These are phyloP conservation scores for Acrodontium crateriforme DNA, from an alignment of 2,329 filamentous ascomycete genomes.

Conservation along the genomic window DNA sequence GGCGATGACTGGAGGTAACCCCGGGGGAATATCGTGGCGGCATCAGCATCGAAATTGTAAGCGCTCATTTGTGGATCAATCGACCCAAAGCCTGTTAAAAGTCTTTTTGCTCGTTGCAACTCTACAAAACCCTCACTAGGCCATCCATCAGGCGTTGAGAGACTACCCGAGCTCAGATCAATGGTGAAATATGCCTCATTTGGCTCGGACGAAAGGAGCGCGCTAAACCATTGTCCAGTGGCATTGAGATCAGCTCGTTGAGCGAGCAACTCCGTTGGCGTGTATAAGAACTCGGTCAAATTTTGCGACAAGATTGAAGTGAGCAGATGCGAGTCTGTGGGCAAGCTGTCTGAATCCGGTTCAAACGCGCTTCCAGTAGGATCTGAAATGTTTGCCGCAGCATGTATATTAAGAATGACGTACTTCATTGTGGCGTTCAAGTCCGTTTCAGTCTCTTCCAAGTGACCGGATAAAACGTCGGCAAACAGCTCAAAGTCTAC, in stretches of 20 bases:
- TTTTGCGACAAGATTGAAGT: slow-evolving; percentile 35
- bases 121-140: slow-evolving; percentile 47
- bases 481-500: slow-evolving; percentile 39
- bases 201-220: slow-evolving; percentile 30
- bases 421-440: slow-evolving; percentile 40
- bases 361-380: slow-evolving; percentile 30
- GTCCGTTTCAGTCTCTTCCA: slow-evolving; percentile 39
- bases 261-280: slow-evolving; percentile 32
- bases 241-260: slow-evolving; percentile 44
- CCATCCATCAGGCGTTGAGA: slow-evolving; percentile 46
- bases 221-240: slow-evolving; percentile 38
- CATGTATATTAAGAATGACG: slow-evolving; percentile 47
- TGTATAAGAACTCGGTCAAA: slow-evolving; percentile 41
- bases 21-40: slow-evolving; percentile 36
- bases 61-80: slow-evolving; percentile 42
- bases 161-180: slow-evolving; percentile 19
- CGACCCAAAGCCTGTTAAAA: slow-evolving; percentile 42
- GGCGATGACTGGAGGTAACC: slow-evolving; percentile 29
- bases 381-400: slow-evolving; percentile 31
- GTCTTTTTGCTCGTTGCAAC: slow-evolving; percentile 37
- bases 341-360: slow-evolving; percentile 28
- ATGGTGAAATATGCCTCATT: slow-evolving; percentile 39
- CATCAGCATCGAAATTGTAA: slow-evolving; percentile 43
- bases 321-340: slow-evolving; percentile 29
- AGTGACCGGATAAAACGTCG: slow-evolving; percentile 38